Evolutionary conservation across 495 filamentous ascomycete genomes (phyloP).

Genomic region (Apodospora peruviana): DNA sequence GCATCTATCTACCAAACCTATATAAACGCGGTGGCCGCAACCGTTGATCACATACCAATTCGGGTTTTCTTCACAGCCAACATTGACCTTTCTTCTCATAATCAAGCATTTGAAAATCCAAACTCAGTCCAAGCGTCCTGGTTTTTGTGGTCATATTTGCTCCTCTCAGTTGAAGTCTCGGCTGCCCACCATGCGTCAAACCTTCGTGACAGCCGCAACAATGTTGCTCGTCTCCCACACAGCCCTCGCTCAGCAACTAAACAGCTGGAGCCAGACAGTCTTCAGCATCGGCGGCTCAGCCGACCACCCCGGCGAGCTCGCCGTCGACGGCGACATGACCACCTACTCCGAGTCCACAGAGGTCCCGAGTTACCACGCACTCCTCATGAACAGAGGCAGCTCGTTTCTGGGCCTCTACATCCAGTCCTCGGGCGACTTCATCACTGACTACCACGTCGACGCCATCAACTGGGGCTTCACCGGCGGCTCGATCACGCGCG

Average conservation of each 20-base stretch:
- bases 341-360: background rate
- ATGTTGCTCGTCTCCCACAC: no score
- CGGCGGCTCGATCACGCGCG: background rate
- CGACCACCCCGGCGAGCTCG: background rate
- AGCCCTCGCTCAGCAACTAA: background rate
- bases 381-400: background rate
- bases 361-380: background rate
- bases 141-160: no score
- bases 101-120: no score
- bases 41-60: no score
- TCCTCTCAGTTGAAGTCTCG: no score
- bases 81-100: no score
- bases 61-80: no score
- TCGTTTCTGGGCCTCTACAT: background rate
- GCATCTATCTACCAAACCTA: no score
- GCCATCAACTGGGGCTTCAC: background rate
- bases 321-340: background rate
- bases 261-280: background rate
- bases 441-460: conserved; percentile 1
- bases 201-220: no score
- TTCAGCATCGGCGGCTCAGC: background rate
- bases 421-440: background rate
- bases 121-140: no score
- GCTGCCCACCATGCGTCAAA: no score
- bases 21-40: no score